Percentiles rank a stretch among this genome's conserved stretches.
Conservation (phyloP, 108 stramenopile genomes). For the Nitzschia putrida region DNA sequence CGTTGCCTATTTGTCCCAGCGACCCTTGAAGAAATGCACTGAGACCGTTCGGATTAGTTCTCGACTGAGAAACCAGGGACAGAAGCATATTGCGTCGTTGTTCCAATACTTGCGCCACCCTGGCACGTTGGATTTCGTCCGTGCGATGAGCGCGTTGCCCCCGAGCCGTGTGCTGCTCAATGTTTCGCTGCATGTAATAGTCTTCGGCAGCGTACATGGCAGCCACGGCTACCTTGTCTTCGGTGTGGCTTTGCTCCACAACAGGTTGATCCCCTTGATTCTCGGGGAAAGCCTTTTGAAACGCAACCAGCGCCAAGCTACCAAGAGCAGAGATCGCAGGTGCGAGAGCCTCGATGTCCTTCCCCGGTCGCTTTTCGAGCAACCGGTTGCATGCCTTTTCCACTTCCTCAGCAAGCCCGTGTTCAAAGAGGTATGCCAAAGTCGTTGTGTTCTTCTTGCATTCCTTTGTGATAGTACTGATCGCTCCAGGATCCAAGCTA, state of each 20-base stretch:
- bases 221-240: background rate
- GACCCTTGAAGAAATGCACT: background rate
- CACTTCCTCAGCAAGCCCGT: conserved; percentile 28
- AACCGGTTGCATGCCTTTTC: conserved; percentile 28
- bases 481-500: conserved; percentile 35
- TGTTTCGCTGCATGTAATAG: background rate
- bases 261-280: background rate
- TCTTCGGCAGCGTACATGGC: background rate
- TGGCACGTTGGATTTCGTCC: background rate
- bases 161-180: background rate
- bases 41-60: conserved; percentile 11
- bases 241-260: too few relatives aligned
- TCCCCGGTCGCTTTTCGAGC: conserved; percentile 8
- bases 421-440: conserved; percentile 32
- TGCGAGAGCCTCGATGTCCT: conserved; percentile 19
- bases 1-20: too few relatives aligned
- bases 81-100: conserved; percentile 37
- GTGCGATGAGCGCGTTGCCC: background rate
- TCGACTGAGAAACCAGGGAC: conserved; percentile 40
- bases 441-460: conserved; percentile 37
- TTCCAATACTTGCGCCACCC: conserved; percentile 12
- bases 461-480: conserved; percentile 38
- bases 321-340: conserved; percentile 39
- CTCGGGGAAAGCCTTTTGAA: conserved; percentile 27
- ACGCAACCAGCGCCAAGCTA: conserved; percentile 19